phyloP scores from a whole-genome alignment of 1,139 yeast species.

The Yamadazyma aaseri region DNA sequence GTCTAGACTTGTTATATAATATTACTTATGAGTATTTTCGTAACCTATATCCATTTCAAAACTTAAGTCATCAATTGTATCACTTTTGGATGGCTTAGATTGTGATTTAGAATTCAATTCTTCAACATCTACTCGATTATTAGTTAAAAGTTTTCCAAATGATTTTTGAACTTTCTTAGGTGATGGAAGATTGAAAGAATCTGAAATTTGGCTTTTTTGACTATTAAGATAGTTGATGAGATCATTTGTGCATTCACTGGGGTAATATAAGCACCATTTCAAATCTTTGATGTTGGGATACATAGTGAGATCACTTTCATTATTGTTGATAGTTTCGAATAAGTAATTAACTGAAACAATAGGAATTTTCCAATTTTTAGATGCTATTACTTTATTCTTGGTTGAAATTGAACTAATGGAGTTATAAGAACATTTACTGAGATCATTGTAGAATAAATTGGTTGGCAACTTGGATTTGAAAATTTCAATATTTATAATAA shows the following conservation, averaged over 20 bases:
- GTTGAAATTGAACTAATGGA: constrained; percentile 45
- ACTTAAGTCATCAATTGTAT: constrained; percentile 12
- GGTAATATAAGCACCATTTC: constrained; percentile 49
- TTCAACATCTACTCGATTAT: constrained; percentile 6
- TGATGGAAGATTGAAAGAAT: constrained; percentile 33
- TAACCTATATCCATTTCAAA: constrained; percentile 16
- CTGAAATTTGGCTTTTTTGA: constrained; percentile 7
- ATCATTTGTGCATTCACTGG: constrained; percentile 2
- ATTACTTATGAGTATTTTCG: constrained; percentile 8
- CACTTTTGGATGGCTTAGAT: no score
- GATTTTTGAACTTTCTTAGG: constrained; percentile 36
- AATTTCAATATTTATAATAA: constrained; percentile 61
- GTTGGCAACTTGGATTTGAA: constrained; percentile 26
- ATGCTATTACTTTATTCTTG: constrained; percentile 53
- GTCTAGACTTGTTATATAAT: no score
- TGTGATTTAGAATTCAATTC: constrained; percentile 5
- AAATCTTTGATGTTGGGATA: constrained; percentile 40
- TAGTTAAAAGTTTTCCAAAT: constrained; percentile 34
- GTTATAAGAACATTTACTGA: constrained; percentile 37
- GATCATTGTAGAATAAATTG: constrained; percentile 27
- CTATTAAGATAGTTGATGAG: constrained; percentile 1
- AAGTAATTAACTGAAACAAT: constrained; percentile 53
- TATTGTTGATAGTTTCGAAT: constrained; percentile 42
- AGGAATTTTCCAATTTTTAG: constrained; percentile 56
- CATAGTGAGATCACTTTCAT: constrained; percentile 14